Conservation (phyloP, 1,139 yeast species). For the Hyphopichia burtonii region DNA sequence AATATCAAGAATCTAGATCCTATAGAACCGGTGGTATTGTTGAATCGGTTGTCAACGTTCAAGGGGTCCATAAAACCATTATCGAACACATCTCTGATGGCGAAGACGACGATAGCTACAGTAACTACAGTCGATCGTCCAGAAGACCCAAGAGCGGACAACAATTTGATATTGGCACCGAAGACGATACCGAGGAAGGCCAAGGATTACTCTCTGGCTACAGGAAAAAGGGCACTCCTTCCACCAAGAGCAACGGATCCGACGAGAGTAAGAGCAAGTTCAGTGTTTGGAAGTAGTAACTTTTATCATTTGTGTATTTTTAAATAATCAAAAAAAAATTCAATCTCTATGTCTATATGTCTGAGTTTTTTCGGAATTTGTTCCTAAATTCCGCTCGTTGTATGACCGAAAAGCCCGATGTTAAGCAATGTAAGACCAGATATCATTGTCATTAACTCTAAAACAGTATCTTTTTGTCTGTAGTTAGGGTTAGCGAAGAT, state of each 20-base stretch:
- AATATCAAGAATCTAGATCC: conserved; percentile 35
- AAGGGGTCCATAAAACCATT: conserved; percentile 84
- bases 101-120: conserved; percentile 17
- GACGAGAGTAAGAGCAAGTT: conserved; percentile 7
- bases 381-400: too few relatives aligned
- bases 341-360: too few relatives aligned
- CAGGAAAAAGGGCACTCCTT: conserved; percentile 3
- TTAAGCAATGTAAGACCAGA: too few relatives aligned
- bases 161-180: conserved; percentile 3
- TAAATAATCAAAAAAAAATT: too few relatives aligned
- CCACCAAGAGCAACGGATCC: conserved; percentile 6
- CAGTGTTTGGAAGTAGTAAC: conserved; percentile 8
- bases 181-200: conserved; percentile 8
- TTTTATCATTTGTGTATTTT: too few relatives aligned
- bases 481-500: too few relatives aligned
- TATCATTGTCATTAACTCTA: too few relatives aligned
- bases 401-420: too few relatives aligned
- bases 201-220: conserved; percentile 9
- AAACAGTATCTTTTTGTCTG: too few relatives aligned
- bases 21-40: conserved; percentile 70
- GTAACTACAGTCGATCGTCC: conserved; percentile 4
- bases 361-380: too few relatives aligned
- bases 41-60: conserved; percentile 80
- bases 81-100: conserved; percentile 60
- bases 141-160: conserved; percentile 4